Conservation (phyloP, 495 filamentous ascomycete species). For the Neurospora terricola region DNA sequence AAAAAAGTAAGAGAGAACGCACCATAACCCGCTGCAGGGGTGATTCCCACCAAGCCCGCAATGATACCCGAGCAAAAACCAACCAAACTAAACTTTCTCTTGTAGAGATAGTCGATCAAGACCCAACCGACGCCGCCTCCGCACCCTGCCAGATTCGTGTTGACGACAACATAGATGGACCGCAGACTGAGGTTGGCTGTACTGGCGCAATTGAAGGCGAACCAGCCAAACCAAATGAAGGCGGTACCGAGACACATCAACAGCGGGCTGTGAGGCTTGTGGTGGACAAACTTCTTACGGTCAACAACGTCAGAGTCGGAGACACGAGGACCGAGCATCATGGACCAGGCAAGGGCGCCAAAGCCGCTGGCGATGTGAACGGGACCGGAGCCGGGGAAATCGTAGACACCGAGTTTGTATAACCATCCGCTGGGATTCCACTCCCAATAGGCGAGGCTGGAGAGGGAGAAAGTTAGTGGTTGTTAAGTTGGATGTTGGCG, state of each 20-base stretch:
- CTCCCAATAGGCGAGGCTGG: constrained; percentile 75
- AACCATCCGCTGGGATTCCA: constrained; percentile 81
- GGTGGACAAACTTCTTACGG: constrained; percentile 58
- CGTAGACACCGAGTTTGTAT: constrained; percentile 60
- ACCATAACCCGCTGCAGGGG: constrained; percentile 58
- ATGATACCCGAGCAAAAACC: constrained; percentile 92
- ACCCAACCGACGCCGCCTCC: constrained; percentile 77
- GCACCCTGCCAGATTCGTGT: constrained; percentile 77
- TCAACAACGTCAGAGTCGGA: constrained; percentile 29
- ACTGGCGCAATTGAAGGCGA: constrained; percentile 93
- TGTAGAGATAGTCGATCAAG: constrained; percentile 77
- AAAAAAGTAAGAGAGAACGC: not conserved
- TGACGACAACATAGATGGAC: constrained; percentile 87
- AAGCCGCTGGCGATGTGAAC: constrained; percentile 81
- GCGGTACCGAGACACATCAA: constrained; percentile 87
- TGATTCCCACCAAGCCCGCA: constrained; percentile 77
- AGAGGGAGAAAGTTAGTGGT: constrained; percentile 20
- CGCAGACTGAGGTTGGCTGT: constrained; percentile 83
- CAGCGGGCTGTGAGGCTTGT: constrained; percentile 89
- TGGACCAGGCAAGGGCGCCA: constrained; percentile 68
- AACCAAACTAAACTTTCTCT: constrained; percentile 86
- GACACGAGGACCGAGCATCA: constrained; percentile 55
- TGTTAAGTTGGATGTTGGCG: not conserved
- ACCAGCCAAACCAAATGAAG: constrained; percentile 95
- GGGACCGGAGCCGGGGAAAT: constrained; percentile 81